Percentiles rank a stretch among this genome's conserved stretches.
Evolutionary conservation across 805 yeast genomes (phyloP).

Genomic region (Zygotorulaspora florentina): DNA sequence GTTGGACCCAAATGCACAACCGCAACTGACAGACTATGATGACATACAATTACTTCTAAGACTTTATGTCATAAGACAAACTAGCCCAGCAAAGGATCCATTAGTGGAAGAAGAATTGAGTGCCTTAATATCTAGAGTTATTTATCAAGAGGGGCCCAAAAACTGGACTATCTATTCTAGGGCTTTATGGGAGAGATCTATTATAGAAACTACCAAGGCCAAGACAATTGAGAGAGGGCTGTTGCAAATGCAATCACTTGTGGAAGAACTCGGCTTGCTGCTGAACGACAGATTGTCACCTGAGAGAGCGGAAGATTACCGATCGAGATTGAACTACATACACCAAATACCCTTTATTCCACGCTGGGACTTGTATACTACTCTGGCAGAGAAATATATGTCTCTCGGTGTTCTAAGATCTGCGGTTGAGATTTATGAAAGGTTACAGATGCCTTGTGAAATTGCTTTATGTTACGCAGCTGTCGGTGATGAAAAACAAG

Average conservation of each 20-base stretch:
- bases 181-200: slow-evolving; percentile 85
- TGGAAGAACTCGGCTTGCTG: slow-evolving; percentile 78
- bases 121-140: slow-evolving; percentile 69
- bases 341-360: slow-evolving; percentile 76
- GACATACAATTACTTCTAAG: slow-evolving; percentile 69
- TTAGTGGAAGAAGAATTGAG: slow-evolving; percentile 78
- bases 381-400: slow-evolving; percentile 81
- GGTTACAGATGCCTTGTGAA: slow-evolving; percentile 71
- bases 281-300: slow-evolving; percentile 55
- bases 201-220: slow-evolving; percentile 73
- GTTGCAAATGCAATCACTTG: slow-evolving; percentile 85
- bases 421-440: slow-evolving; percentile 83
- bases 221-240: slow-evolving; percentile 92
- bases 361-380: slow-evolving; percentile 77
- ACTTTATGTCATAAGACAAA: slow-evolving; percentile 56
- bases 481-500: slow-evolving; percentile 66
- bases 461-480: slow-evolving; percentile 90
- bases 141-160: slow-evolving; percentile 42
- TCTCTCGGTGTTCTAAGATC: slow-evolving; percentile 79
- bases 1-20: slow-evolving; percentile 81
- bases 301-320: slow-evolving; percentile 27
- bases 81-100: slow-evolving; percentile 66
- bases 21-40: slow-evolving; percentile 66
- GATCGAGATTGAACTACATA: slow-evolving; percentile 56
- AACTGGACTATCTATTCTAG: slow-evolving; percentile 74